phyloP scores from a whole-genome alignment of 768 basidiomycete genomes.

The Dendrothele bispora region DNA sequence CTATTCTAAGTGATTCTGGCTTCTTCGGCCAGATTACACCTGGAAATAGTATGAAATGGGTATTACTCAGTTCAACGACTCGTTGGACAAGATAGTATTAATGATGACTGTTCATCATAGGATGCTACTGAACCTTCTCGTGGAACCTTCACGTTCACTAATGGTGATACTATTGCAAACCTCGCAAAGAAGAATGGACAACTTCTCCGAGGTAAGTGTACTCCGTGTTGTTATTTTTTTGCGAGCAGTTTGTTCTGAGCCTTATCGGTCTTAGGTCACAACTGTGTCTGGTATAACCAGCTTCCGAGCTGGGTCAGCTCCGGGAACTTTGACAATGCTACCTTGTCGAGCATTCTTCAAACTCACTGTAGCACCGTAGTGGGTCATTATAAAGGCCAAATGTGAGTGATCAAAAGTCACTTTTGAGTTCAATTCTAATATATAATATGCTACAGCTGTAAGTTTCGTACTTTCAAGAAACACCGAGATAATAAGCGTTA shows the following conservation, averaged over 20 bases:
- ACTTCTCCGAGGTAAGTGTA: conserved; percentile 28
- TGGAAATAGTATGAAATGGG: conserved; percentile 61
- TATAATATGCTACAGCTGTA: not conserved
- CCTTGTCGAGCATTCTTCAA: conserved; percentile 29
- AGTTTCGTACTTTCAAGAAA: not conserved
- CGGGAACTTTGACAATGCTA: conserved; percentile 26
- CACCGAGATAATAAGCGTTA: not conserved
- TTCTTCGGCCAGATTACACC: conserved; percentile 49
- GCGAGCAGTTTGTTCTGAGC: not conserved
- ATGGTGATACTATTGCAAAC: conserved; percentile 33
- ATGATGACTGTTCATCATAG: conserved; percentile 12
- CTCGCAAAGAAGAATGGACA: conserved; percentile 34
- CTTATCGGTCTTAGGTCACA: conserved; percentile 19
- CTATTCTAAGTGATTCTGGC: conserved; percentile 34
- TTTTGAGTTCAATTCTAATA: no score
- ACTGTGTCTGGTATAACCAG: conserved; percentile 45
- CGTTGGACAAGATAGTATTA: not conserved
- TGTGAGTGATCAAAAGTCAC: conserved; percentile 14
- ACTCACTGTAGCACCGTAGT: conserved; percentile 35
- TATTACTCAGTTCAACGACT: conserved; percentile 13
- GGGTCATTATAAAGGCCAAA: conserved; percentile 38
- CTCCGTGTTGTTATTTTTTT: not conserved
- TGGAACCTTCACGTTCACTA: conserved; percentile 31
- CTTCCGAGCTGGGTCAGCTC: conserved; percentile 37
- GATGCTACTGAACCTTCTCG: conserved; percentile 38